These are phyloP conservation scores for Sordariomycetes sp. DNA, from an alignment of 2,329 filamentous ascomycete genomes.

Conservation along the genomic window DNA sequence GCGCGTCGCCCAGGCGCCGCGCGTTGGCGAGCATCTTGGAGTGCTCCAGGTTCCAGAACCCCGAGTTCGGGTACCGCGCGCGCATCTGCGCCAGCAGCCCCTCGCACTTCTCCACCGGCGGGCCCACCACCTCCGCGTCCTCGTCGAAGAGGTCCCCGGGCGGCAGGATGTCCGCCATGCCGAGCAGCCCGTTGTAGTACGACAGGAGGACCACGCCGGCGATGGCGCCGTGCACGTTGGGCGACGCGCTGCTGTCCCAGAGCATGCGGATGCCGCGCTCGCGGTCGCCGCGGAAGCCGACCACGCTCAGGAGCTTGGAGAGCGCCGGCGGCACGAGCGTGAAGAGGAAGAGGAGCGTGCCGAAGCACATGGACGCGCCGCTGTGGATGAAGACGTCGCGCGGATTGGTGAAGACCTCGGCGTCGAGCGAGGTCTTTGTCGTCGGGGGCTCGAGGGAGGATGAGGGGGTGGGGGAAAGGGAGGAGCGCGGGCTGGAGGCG, in stretches of 20 bases:
- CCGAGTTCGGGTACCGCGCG: constrained; percentile 65
- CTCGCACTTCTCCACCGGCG: constrained; percentile 59
- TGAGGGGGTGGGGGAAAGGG: not conserved
- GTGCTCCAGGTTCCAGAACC: constrained; percentile 83
- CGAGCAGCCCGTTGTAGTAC: constrained; percentile 82
- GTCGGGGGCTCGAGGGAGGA: not conserved
- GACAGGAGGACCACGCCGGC: constrained; percentile 70
- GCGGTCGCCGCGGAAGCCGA: constrained; percentile 85
- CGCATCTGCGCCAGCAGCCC: constrained; percentile 65
- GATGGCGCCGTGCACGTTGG: constrained; percentile 88
- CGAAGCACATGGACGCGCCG: constrained; percentile 81
- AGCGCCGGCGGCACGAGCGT: constrained; percentile 90
- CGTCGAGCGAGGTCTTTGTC: not conserved
- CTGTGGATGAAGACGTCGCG: constrained; percentile 85
- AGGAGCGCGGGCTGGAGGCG: not conserved
- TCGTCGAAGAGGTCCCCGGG: constrained; percentile 22
- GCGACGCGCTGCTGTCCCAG: constrained; percentile 78
- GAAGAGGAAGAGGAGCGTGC: constrained; percentile 74
- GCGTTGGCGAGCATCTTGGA: constrained; percentile 63
- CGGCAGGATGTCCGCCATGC: constrained; percentile 79
- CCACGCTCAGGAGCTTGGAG: constrained; percentile 72
- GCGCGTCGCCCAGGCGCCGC: constrained; percentile 53
- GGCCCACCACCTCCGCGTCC: constrained; percentile 53
- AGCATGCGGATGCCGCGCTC: constrained; percentile 74
- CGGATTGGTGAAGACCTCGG: constrained; percentile 41